Base-by-base conservation (phyloP, 495 filamentous ascomycete species). In the Tuber borchii region DNA sequence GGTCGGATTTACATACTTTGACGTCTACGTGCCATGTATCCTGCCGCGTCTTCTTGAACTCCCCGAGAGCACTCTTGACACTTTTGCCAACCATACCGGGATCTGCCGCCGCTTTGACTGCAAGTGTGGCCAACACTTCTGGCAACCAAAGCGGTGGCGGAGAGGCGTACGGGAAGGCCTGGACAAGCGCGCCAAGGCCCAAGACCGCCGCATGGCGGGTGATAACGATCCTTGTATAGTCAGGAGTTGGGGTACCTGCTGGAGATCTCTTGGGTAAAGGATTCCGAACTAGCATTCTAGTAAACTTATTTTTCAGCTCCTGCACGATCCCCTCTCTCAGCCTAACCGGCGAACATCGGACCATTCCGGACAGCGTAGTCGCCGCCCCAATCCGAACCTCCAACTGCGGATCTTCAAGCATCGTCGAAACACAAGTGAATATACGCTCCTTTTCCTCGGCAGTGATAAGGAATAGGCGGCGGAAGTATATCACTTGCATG, bases 21-120 rank as follows among this genome's bases (percentile, higher is more conserved):
- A 96, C 91, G 87, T 99, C 95, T 68, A 96, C 93, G 82, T 92
- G 90, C 95, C 95, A 99, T 79, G 95, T 99, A 87, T 99, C 95
- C 85, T 98, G 96, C 84, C 95, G 91, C 71, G 96, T 98, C 88
- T 98, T 99, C 86, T 99, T 99, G 84, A 99, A 99, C 79, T 99
- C 95, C 69, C 93, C 93, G 77, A 99, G 86, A 17, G 97, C 94
- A 31, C 87, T 89, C 88, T 99, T 99, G n/a, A 97, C 95, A 77
- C 95, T 97, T 83, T 96, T 96, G 9, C 96, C 96, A 72, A 99
- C 94, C 76, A 95, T 91, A 0, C 95, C 95, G 0, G 93, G 91
- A 81, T 98, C 95, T 72, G 87, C 92, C 20, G 94, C 93, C 56
- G 95, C 93, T 69, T 91, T 90, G 73, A 90, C 89, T 14, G 95